Evolutionary conservation across 139 green algal species (phyloP).

Genomic region (Coccomyxa sp.): DNA sequence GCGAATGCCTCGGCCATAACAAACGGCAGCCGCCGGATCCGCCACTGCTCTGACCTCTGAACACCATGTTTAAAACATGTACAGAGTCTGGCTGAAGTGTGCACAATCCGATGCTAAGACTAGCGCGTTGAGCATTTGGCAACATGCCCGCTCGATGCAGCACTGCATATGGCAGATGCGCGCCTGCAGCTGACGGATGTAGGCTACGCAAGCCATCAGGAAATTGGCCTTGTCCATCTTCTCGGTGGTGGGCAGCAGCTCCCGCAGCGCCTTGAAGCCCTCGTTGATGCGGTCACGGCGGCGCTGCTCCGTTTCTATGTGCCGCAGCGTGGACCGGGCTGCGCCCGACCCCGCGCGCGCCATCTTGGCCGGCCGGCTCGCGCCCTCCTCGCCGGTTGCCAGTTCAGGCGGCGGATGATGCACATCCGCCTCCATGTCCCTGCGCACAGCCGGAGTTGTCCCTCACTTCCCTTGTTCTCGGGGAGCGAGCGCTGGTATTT

Average conservation of each 20-base stretch:
- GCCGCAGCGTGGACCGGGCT: neutral
- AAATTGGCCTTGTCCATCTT: conserved; percentile 28
- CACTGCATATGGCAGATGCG: neutral
- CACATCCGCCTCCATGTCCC: neutral
- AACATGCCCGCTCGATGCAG: too few species aligned
- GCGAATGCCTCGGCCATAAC: neutral
- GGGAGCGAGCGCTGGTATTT: too few species aligned
- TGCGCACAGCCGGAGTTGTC: too few species aligned
- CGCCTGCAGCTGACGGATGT: conserved; percentile 28
- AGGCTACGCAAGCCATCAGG: conserved; percentile 17
- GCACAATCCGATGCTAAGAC: too few species aligned
- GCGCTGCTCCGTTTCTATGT: conserved; percentile 21
- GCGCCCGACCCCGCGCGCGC: neutral
- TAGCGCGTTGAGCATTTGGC: too few species aligned
- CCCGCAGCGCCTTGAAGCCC: conserved; percentile 17
- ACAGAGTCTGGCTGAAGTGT: too few species aligned
- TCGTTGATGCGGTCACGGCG: conserved; percentile 29
- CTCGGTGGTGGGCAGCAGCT: conserved; percentile 23
- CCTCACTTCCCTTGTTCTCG: neutral
- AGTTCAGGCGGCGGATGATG: neutral
- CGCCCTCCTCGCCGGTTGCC: neutral
- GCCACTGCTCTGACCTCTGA: neutral
- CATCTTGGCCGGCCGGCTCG: neutral
- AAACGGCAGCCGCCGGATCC: neutral
- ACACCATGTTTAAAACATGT: too few species aligned